Conservation (phyloP, 225 moss, liverwort and hornwort species). For the Bryoerythrophyllum caledonicum region DNA sequence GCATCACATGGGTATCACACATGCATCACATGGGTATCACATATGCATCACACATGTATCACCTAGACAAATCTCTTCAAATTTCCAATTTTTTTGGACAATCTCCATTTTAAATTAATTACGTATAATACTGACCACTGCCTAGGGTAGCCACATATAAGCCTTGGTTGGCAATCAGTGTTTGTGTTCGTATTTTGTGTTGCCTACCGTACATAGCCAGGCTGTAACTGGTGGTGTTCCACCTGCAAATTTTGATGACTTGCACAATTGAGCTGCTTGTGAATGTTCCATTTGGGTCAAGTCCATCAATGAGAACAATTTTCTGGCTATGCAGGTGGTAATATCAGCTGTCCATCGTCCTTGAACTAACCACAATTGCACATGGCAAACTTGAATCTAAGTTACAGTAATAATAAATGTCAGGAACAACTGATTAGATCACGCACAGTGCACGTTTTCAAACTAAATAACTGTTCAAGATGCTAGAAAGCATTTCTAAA, state of each 20-base stretch:
- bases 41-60: too few relatives aligned
- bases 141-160: too few relatives aligned
- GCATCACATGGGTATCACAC: too few relatives aligned
- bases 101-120: too few relatives aligned
- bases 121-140: too few relatives aligned
- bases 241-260: neutral
- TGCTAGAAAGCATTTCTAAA: neutral
- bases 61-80: too few relatives aligned
- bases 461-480: too few relatives aligned
- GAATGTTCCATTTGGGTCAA: neutral
- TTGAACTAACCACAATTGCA: neutral
- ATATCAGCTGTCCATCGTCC: neutral
- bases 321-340: neutral
- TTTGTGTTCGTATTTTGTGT: too few relatives aligned
- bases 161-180: too few relatives aligned
- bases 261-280: neutral
- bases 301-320: neutral
- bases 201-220: neutral
- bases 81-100: too few relatives aligned
- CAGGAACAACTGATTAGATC: neutral
- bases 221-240: neutral
- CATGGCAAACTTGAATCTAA: neutral
- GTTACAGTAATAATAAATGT: too few relatives aligned
- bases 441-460: neutral
- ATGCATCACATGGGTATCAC: too few relatives aligned